Base-by-base conservation (phyloP, 2,329 filamentous ascomycete species). In the Knufia petricola region DNA sequence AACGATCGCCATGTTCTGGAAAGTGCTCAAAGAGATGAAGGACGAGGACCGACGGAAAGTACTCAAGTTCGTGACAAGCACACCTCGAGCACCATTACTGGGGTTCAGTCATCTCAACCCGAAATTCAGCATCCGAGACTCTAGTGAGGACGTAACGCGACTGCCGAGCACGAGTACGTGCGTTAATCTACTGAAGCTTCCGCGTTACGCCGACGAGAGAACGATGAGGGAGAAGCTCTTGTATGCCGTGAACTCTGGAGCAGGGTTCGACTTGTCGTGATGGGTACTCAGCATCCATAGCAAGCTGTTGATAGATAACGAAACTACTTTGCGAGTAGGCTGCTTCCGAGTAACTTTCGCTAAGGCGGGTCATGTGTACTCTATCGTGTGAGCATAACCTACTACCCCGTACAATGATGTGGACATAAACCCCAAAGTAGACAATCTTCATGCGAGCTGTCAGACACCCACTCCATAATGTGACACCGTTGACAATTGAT, bases 151-250 rank as follows among this genome's bases (percentile, higher is more conserved):
- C 60, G 77, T 90, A 66, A 76, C 79, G 41, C 74, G 92, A 50
- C 69, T 95, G 54, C 92, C 92, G 2, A 96, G 87, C 62, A 88
- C 92, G 15, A 95, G 89, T 63, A 98, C 92, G 0, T 98, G 92
- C 60, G 87, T 96, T 23, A 98, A 98, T 63, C 64, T 98, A 58
- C 69, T 98, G 41, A 98, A 98, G 71, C 68, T 98, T 56, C 92
- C 92, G 4, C 79, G 82, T 55, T 98, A 96, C 65, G 76, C 66
- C 41, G 79, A 73, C 28, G 78, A 81, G 54, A 66, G 70, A 51
- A 75, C 72, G 23, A 64, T 98, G 59, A 82, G 78, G 61, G 77
- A 82, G 60, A 96, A 95, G 69, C 64, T 98, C 52, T 69, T 96
- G 46, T 95, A 95, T 66, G 90, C 90, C 7, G 79, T 95, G 17